Evolutionary conservation across 495 filamentous ascomycete genomes (phyloP).

Genomic region (Trypethelium eluteriae): DNA sequence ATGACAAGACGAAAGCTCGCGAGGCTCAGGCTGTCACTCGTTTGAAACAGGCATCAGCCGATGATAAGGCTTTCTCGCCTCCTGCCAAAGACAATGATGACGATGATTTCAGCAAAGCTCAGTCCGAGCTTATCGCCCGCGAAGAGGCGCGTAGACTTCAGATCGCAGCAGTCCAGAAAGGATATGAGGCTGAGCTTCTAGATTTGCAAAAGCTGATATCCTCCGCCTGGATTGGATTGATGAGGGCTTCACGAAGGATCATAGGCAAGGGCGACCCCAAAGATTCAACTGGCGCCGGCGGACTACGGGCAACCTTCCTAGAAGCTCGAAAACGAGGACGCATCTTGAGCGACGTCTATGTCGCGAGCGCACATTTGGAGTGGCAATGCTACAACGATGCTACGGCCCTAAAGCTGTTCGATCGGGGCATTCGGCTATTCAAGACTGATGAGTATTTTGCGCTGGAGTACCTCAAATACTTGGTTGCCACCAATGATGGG

Average conservation of each 20-base stretch:
- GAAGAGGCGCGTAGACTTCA: constrained; percentile 38
- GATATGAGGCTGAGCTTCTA: constrained; percentile 60
- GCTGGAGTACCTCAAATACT: constrained; percentile 88
- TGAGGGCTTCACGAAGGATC: constrained; percentile 86
- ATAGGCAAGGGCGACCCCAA: constrained; percentile 79
- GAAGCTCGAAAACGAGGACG: constrained; percentile 79
- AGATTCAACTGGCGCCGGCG: constrained; percentile 47
- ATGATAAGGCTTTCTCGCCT: constrained; percentile 17
- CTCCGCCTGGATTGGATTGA: constrained; percentile 87
- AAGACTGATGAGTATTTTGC: constrained; percentile 86
- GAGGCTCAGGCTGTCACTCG: constrained; percentile 63
- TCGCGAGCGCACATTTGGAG: constrained; percentile 84
- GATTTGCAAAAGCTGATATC: constrained; percentile 72
- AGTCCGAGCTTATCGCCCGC: constrained; percentile 39
- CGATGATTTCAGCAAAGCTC: constrained; percentile 46
- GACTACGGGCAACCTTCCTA: constrained; percentile 74
- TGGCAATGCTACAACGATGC: constrained; percentile 92
- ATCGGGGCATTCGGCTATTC: constrained; percentile 84
- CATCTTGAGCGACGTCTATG: constrained; percentile 87
- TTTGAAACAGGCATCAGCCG: constrained; percentile 53
- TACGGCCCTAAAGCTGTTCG: constrained; percentile 87
- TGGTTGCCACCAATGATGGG: constrained; percentile 81
- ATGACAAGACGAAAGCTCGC: constrained; percentile 62
- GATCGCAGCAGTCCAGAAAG: constrained; percentile 63
- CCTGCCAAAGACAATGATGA: constrained; percentile 56